Base-by-base conservation (phyloP, 2,329 filamentous ascomycete species). In the Akanthomyces muscarius region DNA sequence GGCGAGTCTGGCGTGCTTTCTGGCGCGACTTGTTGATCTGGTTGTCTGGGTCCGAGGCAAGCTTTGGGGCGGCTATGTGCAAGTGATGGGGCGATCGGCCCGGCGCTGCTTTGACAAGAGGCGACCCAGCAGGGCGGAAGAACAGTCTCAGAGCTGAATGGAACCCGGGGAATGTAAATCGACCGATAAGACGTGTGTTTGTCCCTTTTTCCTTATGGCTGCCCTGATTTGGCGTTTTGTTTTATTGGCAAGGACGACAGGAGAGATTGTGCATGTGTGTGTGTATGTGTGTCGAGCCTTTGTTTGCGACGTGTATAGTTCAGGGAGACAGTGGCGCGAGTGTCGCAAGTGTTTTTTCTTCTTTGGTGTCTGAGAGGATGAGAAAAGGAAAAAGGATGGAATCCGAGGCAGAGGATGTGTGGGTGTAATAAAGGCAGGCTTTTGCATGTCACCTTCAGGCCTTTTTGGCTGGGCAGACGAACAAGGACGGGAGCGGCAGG, bases 1-100 rank as follows among this genome's bases (percentile, higher is more conserved):
- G 45, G 56, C 21, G 18, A 30, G 16, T 50, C 38, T 59, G 44
- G 45, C 30, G 44, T 42, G 45, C 45, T 36, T 45, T 21, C 5
- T 16, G 55, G 55, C 30, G 44, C 33, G 44, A 28, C 55, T 60
- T 52, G 57, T 36, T 42, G 57, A 59, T 59, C 36, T 55, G 42
- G 42, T 42, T 47, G 51, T 59, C 36, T 55, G 42, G 42, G 60
- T 51, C 61, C 61, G 61, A 62, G 53, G 61, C 61, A 62, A 50
- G 52, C 51, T 44, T 56, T 55, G 48, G 48, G 50, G 28, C 50
- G 50, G 59, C 23, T 54, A 54, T 54, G 44, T 56, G 60, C 10
- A 36, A 44, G 23, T 51, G 60, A 55, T 62, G 60, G 52, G 52
- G 60, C 36, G 52, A 56, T 62, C 52, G 60, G 60, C 8, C 44